Evolutionary conservation across 495 filamentous ascomycete genomes (phyloP), one percentile per base, ranked within the genome.

Genomic region (Lophiotrema nucula): DNA sequence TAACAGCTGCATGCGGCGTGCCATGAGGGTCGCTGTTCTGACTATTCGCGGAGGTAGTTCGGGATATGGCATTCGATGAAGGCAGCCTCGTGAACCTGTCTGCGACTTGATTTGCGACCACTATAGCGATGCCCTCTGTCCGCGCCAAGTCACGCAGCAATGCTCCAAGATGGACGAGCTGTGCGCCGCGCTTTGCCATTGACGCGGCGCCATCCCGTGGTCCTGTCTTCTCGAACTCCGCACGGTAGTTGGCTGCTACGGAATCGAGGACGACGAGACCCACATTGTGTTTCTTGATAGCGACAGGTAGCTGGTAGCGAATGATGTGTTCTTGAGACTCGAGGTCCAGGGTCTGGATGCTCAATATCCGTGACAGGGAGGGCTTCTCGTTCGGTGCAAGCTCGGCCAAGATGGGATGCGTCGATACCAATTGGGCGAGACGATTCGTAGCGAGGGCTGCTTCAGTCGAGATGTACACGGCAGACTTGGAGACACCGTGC

Each of bases 401-500:
- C 27, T 62, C 62, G 4, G 48, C 39, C 35, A 92, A 79, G 13
- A 72, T 59, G 0, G 89, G 86, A 69, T 96, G 81, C 45, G 70
- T 76, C n/a, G 74, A 60, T 0, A 92, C 81, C 31, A 97, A 75
- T 70, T 97, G 91, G 0, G 83, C 70, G 0, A 98, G 82, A 4
- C 93, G 89, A 0, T 74, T 78, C 3, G 92, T 97, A 4, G 88
- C 82, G 0, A 98, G 78, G 0, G 89, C 78, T 1, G 89, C 83
- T 69, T 97, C 95, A 35, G 95, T 98, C n/a, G 90, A 95, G 71
- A 98, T 89, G 77, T 98, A 97, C 8, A 98, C 77, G 0, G 88
- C 83, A 12, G 82, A 76, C 45, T 82, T 80, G 21, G 76, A 78
- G 10, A 93, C 77, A 2, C 92, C 92, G 27, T 78, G 73, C 0